Evolutionary conservation across 345 rosid species (phyloP).

Genomic region (Acer saccharum): DNA sequence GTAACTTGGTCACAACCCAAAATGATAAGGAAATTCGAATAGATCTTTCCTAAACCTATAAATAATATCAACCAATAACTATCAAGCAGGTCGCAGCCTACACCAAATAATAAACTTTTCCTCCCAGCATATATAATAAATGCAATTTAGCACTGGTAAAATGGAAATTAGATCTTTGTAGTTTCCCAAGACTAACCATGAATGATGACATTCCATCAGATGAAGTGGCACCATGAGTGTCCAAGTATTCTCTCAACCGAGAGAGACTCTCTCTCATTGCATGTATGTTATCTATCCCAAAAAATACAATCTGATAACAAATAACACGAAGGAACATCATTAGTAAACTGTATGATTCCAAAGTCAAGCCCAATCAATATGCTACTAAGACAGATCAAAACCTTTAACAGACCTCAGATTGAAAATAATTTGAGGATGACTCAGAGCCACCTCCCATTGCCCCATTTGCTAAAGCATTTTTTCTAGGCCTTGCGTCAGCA

Average conservation of each 20-base stretch:
- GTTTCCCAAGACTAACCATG: constrained; percentile 57
- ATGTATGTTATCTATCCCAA: constrained; percentile 99
- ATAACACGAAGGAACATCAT: constrained; percentile 21
- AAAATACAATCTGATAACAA: constrained; percentile 73
- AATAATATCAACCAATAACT: neutral
- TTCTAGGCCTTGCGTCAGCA: constrained; percentile 98
- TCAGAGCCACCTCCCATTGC: constrained; percentile 99
- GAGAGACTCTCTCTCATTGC: constrained; percentile 98
- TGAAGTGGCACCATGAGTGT: constrained; percentile 90
- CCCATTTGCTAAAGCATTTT: constrained; percentile 98
- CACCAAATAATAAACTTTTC: neutral
- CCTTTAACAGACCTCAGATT: constrained; percentile 78
- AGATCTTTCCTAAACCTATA: neutral
- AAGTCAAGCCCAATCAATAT: constrained; percentile 24
- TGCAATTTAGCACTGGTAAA: neutral
- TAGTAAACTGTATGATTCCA: constrained; percentile 13
- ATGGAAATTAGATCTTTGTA: neutral
- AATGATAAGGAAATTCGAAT: neutral
- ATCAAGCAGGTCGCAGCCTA: neutral
- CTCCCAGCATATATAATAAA: neutral
- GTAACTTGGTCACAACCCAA: constrained; percentile 2
- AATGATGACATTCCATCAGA: constrained; percentile 98
- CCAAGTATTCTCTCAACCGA: constrained; percentile 95
- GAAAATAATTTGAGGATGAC: constrained; percentile 91
- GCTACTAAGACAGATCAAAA: constrained; percentile 25